These are phyloP conservation scores for Diplodia seriata DNA, from an alignment of 2,329 filamentous ascomycete species.

Conservation along the genomic window DNA sequence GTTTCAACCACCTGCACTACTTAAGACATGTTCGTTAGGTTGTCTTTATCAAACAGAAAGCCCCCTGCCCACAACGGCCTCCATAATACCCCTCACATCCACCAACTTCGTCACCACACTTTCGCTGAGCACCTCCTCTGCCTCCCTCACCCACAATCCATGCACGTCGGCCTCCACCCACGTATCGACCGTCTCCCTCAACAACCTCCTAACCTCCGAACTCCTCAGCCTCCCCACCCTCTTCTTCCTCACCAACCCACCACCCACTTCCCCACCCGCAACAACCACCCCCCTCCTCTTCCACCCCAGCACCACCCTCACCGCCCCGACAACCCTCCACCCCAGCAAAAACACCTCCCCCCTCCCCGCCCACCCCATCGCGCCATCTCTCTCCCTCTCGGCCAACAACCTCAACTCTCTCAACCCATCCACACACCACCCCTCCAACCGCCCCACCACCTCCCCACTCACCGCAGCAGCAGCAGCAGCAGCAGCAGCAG, in stretches of 20 bases:
- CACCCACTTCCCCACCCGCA: not conserved
- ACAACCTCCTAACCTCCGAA: conserved; percentile 38
- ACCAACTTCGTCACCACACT: conserved; percentile 34
- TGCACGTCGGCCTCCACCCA: conserved; percentile 41
- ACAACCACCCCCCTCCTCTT: conserved; percentile 11
- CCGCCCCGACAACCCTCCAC: conserved; percentile 52
- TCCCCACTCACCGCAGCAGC: not conserved
- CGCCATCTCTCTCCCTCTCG: conserved; percentile 59
- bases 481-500: not conserved
- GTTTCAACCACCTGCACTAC: too few relatives aligned
- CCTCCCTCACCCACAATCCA: conserved; percentile 48
- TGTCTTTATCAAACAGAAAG: not conserved
- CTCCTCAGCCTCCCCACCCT: conserved; percentile 36
- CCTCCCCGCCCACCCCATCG: conserved; percentile 75
- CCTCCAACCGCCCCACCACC: not conserved
- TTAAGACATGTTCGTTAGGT: not conserved
- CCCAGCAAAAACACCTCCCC: conserved; percentile 71
- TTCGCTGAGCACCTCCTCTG: conserved; percentile 44
- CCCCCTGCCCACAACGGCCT: not conserved
- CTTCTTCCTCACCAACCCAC: conserved; percentile 34
- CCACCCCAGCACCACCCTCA: conserved; percentile 45
- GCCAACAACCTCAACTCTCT: conserved; percentile 14
- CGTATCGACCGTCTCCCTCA: conserved; percentile 41
- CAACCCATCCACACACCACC: conserved; percentile 5
- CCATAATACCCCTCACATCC: conserved; percentile 14